Evolutionary conservation across 1,139 yeast genomes (phyloP), one percentile per base, ranked within the genome.

Genomic region (Suhomyces coccinellae): DNA sequence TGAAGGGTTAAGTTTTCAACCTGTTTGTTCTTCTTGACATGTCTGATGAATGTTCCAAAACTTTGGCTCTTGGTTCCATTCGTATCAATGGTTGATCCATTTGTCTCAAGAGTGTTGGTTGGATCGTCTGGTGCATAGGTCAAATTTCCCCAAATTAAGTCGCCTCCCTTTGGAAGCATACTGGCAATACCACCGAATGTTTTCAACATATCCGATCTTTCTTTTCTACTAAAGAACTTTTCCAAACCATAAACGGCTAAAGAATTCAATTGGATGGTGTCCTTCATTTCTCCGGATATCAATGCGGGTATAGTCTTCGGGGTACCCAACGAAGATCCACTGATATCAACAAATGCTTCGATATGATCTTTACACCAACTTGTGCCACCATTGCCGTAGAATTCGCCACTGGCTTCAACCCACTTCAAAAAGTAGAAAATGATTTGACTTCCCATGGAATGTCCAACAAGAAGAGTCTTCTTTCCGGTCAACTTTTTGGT

Each of bases 81-180:
- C n/a, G 63, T 63, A 4, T 57, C 62, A 5, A 61, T 54, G 27
- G 52, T 52, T 4, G 53, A 49, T 6, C 44, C 52, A 42, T 56
- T 48, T 43, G 67, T 65, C 44, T 54, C 55, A 42, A 62, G 60
- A 31, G 66, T 59, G 49, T 71, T 69, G 13, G 69, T 57, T 4
- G 73, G 71, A 58, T 83, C 87, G 59, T 88, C 96, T 0, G 85
- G 85, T 2, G 87, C 81, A 39, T 63, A 53, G 2, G 71, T 63
- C 45, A 73, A 56, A 54, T 80, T 75, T 8, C 97, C 99, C 99
- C 99, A 93, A 35, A 93, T 79, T 6, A 80, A 61, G 36, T 83
- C 83, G 3, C 97, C 98, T 28, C 99, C 99, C 63, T 93, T 93
- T 15, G 99, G 99, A 36, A 93, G 63, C 98, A 93, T 95, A 50